Conservation (phyloP, 2,329 filamentous ascomycete species). For the Penicillium sp. region DNA sequence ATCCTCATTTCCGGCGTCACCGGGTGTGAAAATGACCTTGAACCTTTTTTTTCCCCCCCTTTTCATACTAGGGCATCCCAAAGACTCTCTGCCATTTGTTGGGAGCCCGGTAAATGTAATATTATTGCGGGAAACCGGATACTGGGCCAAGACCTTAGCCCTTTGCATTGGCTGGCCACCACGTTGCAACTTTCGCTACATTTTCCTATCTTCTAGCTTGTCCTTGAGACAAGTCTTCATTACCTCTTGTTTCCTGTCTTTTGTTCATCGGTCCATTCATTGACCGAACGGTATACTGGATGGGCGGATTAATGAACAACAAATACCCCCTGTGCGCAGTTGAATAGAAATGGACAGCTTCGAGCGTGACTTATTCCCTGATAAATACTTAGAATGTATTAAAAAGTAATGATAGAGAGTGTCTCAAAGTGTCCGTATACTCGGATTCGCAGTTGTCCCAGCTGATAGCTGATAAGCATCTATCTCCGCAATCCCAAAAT, state of each 20-base stretch:
- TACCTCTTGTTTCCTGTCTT: slow-evolving; percentile 9
- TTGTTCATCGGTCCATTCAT: slow-evolving; percentile 2
- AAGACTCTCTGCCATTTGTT: slow-evolving; percentile 9
- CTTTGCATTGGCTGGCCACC: slow-evolving; percentile 6
- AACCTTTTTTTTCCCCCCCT: background rate
- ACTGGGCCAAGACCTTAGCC: background rate
- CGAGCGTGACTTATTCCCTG: background rate
- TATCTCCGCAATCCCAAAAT: slow-evolving; percentile 9
- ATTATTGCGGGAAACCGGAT: slow-evolving; percentile 23
- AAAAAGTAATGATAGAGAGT: background rate
- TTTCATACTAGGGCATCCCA: slow-evolving; percentile 9
- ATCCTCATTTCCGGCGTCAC: slow-evolving; percentile 26
- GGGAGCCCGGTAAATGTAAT: slow-evolving; percentile 34
- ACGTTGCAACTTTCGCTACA: background rate
- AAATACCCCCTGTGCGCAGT: slow-evolving; percentile 24
- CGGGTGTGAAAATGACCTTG: slow-evolving; percentile 23
- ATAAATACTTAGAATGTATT: background rate
- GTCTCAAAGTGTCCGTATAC: background rate
- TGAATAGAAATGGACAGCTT: slow-evolving; percentile 21
- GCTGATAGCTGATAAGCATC: slow-evolving; percentile 19
- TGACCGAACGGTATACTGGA: slow-evolving; percentile 3
- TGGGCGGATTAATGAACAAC: slow-evolving; percentile 13
- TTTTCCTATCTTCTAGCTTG: slow-evolving; percentile 11
- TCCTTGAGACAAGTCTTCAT: slow-evolving; percentile 8
- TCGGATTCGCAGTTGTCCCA: background rate